Evolutionary conservation across 805 yeast species (phyloP), one percentile per base, ranked within the genome.

Genomic region (Ogataea sp.): DNA sequence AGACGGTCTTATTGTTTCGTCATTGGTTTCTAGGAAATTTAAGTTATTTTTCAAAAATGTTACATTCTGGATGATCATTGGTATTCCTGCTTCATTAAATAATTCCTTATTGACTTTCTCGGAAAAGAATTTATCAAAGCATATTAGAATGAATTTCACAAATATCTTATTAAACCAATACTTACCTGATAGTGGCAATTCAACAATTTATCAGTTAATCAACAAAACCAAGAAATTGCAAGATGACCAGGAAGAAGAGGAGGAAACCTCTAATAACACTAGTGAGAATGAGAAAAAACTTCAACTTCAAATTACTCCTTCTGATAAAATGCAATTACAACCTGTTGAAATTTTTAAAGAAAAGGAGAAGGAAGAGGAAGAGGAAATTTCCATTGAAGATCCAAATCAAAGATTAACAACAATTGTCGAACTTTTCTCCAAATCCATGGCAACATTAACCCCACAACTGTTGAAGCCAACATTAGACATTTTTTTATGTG

Each of bases 341-440:
- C n/a, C n/a, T n/a, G n/a, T n/a, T n/a, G n/a, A n/a, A n/a, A n/a
- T n/a, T n/a, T n/a, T n/a, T n/a, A n/a, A n/a, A n/a, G n/a, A n/a
- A n/a, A n/a, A n/a, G n/a, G n/a, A n/a, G n/a, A n/a, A 11, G 20
- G 10, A 14, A 17, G 14, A 31, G 24, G 26, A 25, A 28, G 32
- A 27, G 7, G 9, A 16, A 27, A 20, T 10, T 20, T 26, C 29
- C 21, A 73, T 83, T 40, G 65, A 69, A 36, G 90, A 85, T 53
- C 89, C 94, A 3, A 88, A 84, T 58, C 95, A 86, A 59, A 67
- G 90, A 51, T 73, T 88, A 41, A 80, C 96, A 1, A 78, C 86
- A 8, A 95, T 86, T 53, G 78, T 86, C 20, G 77, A 81, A 18
- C 71, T 87, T 41, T 75, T 89, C 50, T 72, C 95, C 4, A 68